A percentile compares a stretch with the other conserved stretches of the same genome.
Evolutionary conservation across 768 basidiomycete species (phyloP).

Genomic region (Leccinum imitatum): DNA sequence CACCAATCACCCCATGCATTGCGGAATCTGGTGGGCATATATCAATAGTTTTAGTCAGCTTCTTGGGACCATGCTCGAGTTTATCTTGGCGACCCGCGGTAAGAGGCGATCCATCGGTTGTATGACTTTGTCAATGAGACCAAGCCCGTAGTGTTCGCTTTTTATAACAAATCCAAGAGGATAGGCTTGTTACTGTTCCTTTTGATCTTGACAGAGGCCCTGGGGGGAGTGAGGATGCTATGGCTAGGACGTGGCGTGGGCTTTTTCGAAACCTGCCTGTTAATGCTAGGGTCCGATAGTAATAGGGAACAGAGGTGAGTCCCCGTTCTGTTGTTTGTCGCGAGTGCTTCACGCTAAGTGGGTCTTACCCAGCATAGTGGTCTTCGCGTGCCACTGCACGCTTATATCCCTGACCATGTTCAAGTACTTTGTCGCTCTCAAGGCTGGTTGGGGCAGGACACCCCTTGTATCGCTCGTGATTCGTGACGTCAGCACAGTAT

Average conservation of each 20-base stretch:
- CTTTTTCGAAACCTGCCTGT: not conserved
- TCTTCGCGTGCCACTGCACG: slow-evolving; percentile 9
- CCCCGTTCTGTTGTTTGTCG: not conserved
- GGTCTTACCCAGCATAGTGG: not conserved
- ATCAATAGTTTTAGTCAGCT: slow-evolving; percentile 2
- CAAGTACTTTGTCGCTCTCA: slow-evolving; percentile 20
- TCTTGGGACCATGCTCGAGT: slow-evolving; percentile 13
- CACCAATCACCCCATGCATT: slow-evolving; percentile 10
- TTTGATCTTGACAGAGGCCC: slow-evolving; percentile 3
- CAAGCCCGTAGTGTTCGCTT: slow-evolving; percentile 14
- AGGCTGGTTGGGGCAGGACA: slow-evolving; percentile 16
- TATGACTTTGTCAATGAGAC: not conserved
- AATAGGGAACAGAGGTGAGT: not conserved
- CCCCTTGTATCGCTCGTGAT: slow-evolving; percentile 23
- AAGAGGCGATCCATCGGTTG: not conserved
- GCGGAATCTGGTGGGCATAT: slow-evolving; percentile 15
- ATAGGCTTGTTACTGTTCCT: slow-evolving; percentile 8
- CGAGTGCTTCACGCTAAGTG: not conserved
- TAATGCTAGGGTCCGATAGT: not conserved
- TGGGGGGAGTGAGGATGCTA: not conserved
- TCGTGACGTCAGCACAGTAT: slow-evolving; percentile 17
- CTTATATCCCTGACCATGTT: slow-evolving; percentile 16
- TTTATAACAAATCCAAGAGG: slow-evolving; percentile 19
- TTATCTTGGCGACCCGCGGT: slow-evolving; percentile 21
- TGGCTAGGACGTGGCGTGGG: not conserved